Base-by-base conservation (phyloP, 129 eudicot genomes). In the Saposhnikovia divaricata region DNA sequence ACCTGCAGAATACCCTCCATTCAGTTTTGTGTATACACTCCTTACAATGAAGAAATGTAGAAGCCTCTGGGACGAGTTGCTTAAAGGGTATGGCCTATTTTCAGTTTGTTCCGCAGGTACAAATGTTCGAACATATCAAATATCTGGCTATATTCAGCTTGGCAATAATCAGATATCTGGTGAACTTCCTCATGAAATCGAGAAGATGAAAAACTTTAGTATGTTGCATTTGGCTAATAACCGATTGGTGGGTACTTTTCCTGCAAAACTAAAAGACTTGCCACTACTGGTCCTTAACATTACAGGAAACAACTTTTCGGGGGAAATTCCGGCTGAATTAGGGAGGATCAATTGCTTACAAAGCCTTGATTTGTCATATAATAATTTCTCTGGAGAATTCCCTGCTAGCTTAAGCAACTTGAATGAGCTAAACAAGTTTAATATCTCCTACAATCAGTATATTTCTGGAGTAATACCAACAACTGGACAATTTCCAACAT, bases 1-100 rank as follows among this genome's bases (percentile, higher is more conserved):
- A 65, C 98, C 98, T 5, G 97, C 96, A 34, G 83, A 90, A 74
- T 95, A 95, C 83, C 94, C 97, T 16, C 98, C 98, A 1, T 95
- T 95, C 27, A 92, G 92, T 85, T 95, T 95, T 76, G 90, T 88
- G 13, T 90, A 92, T 76, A 86, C 82, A 4, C 86, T 90, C 21
- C 90, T 95, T 39, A 92, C 94, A 75, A 80, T 93, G 55, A 91
- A 90, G 63, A 94, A 69, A 23, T 94, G 98, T 71, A 83, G 93
- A 80, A 86, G 68, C 72, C 78, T 90, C 28, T 90, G 97, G 97
- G 92, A 90, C 37, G 78, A 25, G 61, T 51, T 94, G 87, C 89
- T 94, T 16, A 91, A 86, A 85, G 98, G 98, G 71, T 44, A 88
- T 37, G 97, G 98, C n/a, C 75, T 91, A 27, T 90, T 94, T 72